phyloP scores from a whole-genome alignment of 495 filamentous ascomycete genomes.

The Baudoinia panamericana region DNA sequence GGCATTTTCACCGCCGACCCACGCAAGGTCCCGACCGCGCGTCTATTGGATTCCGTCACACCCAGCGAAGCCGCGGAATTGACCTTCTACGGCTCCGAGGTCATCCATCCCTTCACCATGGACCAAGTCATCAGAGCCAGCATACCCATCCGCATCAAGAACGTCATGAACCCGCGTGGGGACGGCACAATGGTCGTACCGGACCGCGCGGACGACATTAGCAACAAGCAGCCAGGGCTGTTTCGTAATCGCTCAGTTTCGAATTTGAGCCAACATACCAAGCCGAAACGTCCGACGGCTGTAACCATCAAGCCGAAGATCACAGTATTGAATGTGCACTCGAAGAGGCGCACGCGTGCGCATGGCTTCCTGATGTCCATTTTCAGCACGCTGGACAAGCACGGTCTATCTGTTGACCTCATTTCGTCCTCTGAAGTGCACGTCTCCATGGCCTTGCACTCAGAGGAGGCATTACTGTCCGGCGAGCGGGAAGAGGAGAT shows the following conservation, averaged over 20 bases:
- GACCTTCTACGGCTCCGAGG: constrained; percentile 46
- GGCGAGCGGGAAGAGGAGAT: constrained; percentile 48
- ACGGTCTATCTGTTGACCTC: constrained; percentile 73
- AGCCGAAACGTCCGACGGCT: constrained; percentile 54
- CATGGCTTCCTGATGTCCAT: constrained; percentile 88
- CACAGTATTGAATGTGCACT: constrained; percentile 86
- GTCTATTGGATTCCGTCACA: constrained; percentile 37
- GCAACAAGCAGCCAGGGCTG: constrained; percentile 31
- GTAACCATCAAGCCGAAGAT: constrained; percentile 94
- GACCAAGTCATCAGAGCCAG: constrained; percentile 88
- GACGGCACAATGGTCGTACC: constrained; percentile 74
- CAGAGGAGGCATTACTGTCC: constrained; percentile 33
- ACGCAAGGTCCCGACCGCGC: constrained; percentile 39
- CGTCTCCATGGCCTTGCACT: constrained; percentile 88
- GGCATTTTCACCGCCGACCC: constrained; percentile 47
- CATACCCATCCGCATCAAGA: constrained; percentile 95
- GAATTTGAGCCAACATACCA: constrained; percentile 6
- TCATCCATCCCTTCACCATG: constrained; percentile 97
- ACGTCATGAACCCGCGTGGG: constrained; percentile 86
- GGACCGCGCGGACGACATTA: constrained; percentile 34
- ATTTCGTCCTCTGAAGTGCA: constrained; percentile 92
- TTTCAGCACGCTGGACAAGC: constrained; percentile 70
- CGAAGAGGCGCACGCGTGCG: constrained; percentile 72
- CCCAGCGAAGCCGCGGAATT: constrained; percentile 41
- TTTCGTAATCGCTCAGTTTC: constrained; percentile 28